Percentiles rank a stretch among this genome's conserved stretches.
Conservation (phyloP, 2,329 filamentous ascomycete genomes). For the Colletotrichum sp. region DNA sequence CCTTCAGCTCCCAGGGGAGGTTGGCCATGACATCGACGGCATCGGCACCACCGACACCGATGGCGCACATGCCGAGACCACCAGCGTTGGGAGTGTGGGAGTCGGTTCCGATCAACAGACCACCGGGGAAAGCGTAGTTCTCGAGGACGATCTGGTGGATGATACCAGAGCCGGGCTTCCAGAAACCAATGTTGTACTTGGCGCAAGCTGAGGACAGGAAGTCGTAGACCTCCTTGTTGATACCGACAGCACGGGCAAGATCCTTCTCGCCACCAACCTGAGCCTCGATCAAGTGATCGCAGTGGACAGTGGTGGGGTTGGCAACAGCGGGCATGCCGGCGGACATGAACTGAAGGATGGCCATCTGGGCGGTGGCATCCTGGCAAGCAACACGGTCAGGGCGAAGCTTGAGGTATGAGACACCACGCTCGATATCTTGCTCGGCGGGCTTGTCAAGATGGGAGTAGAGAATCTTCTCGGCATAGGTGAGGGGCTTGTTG, state of each 20-base stretch:
- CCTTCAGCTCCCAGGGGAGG: conserved; percentile 97
- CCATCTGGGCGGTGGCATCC: conserved; percentile 99
- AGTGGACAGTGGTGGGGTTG: conserved; percentile 95
- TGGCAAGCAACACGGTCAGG: conserved; percentile 98
- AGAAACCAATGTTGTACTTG: conserved; percentile 99
- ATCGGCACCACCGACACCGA: conserved; percentile 97
- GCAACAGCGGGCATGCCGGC: conserved; percentile 95
- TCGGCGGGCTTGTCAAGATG: conserved; percentile 96
- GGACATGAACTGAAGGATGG: conserved; percentile 99
- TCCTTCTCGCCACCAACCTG: conserved; percentile 93
- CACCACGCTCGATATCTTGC: conserved; percentile 95
- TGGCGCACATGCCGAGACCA: conserved; percentile 92
- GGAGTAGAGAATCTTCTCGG: conserved; percentile 99
- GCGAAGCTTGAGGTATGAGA: conserved; percentile 94
- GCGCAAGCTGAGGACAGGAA: conserved; percentile 93
- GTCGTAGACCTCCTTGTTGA: conserved; percentile 99
- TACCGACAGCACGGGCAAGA: conserved; percentile 84
- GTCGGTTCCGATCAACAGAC: conserved; percentile 96
- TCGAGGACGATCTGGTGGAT: conserved; percentile 99
- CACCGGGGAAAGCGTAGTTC: conserved; percentile 99
- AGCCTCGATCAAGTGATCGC: conserved; percentile 98
- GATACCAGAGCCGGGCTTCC: conserved; percentile 97
- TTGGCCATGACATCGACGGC: conserved; percentile 98
- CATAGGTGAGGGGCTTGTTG: conserved; percentile 91
- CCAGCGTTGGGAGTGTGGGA: conserved; percentile 97